Conservation (phyloP, 768 basidiomycete genomes). For the Coprinopsis sp. region DNA sequence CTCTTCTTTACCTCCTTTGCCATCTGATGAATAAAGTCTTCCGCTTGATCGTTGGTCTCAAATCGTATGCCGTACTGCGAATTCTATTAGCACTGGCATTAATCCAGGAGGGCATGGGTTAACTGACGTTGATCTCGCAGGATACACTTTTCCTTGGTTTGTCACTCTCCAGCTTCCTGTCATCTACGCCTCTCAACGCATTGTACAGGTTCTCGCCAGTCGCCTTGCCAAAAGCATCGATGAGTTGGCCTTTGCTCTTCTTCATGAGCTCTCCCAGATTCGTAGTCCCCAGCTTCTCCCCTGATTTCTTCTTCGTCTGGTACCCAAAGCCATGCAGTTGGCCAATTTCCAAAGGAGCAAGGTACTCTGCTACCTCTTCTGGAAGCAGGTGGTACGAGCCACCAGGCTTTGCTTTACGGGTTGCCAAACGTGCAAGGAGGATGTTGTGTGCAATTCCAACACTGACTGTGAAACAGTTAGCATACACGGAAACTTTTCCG, state of each 20-base stretch:
- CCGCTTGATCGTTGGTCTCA: slow-evolving; percentile 74
- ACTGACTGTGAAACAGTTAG: slow-evolving; percentile 51
- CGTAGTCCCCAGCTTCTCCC: slow-evolving; percentile 70
- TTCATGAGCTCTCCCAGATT: slow-evolving; percentile 63
- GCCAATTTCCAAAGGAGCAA: slow-evolving; percentile 68
- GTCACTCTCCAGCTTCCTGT: slow-evolving; percentile 72
- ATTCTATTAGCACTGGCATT: background rate
- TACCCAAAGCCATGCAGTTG: slow-evolving; percentile 87
- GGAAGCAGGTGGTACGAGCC: slow-evolving; percentile 71
- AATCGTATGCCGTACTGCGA: slow-evolving; percentile 93
- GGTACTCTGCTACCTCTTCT: slow-evolving; percentile 46
- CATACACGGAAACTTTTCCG: too few species aligned
- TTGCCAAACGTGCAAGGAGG: slow-evolving; percentile 88
- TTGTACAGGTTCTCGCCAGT: slow-evolving; percentile 86
- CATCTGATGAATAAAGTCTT: slow-evolving; percentile 72
- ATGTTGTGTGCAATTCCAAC: slow-evolving; percentile 92
- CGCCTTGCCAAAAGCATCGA: slow-evolving; percentile 69
- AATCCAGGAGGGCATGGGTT: background rate
- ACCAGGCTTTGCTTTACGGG: slow-evolving; percentile 87
- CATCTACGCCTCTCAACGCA: slow-evolving; percentile 79
- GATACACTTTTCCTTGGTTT: slow-evolving; percentile 88
- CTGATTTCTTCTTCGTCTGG: slow-evolving; percentile 70
- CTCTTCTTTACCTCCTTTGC: slow-evolving; percentile 72
- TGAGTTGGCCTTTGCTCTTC: slow-evolving; percentile 60
- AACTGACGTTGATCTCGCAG: slow-evolving; percentile 88